A percentile compares a stretch with the other conserved stretches of the same genome.
These are phyloP conservation scores for Populus hybrid DNA, from an alignment of 441 rosid genomes.

Conservation along the genomic window DNA sequence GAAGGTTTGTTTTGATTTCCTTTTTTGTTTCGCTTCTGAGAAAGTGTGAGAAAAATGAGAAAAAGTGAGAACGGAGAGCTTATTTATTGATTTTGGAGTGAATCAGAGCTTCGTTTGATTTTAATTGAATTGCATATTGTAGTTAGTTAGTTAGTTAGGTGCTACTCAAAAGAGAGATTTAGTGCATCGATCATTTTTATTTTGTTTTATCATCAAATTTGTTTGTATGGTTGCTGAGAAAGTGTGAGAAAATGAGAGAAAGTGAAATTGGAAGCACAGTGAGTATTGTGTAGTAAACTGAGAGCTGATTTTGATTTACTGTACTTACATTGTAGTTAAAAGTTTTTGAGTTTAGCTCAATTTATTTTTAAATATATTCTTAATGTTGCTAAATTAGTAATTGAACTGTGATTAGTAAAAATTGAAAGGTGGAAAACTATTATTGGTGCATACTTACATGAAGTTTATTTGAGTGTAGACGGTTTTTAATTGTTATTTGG, in stretches of 20 bases:
- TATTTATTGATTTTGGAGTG: background rate
- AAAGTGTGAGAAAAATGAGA: background rate
- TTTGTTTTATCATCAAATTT: background rate
- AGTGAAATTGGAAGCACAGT: background rate
- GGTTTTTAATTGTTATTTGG: background rate
- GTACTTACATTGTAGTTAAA: background rate
- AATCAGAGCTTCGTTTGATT: background rate
- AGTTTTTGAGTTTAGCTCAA: background rate
- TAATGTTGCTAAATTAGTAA: background rate
- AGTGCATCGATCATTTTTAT: background rate
- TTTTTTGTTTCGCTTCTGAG: constrained; percentile 3
- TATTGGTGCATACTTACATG: background rate
- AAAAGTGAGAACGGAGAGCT: background rate
- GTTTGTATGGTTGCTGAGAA: background rate
- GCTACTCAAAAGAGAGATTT: background rate
- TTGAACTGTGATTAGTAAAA: background rate
- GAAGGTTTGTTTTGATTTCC: constrained; percentile 31
- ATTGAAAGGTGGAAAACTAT: background rate
- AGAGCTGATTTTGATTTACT: background rate
- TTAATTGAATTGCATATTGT: background rate
- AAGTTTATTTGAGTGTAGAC: background rate
- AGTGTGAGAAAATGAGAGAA: background rate
- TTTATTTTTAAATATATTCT: background rate
- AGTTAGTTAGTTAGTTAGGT: background rate
- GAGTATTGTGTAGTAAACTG: background rate